Evolutionary conservation across 108 stramenopile genomes (phyloP).

Genomic region (Cyclotella distinguenda): DNA sequence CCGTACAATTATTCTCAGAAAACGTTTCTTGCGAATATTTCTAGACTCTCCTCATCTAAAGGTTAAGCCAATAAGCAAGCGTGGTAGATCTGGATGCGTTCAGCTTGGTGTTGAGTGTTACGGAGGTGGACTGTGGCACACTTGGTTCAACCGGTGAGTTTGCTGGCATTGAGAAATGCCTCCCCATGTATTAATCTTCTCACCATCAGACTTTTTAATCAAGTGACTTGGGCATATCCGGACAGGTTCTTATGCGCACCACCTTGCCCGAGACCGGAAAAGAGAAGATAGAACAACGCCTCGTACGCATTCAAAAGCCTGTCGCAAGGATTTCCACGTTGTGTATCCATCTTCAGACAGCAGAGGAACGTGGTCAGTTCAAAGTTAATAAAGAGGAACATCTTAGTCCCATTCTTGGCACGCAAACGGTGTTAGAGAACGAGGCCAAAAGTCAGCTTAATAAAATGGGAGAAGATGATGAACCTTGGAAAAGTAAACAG

Average conservation of each 20-base stretch:
- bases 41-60: slow-evolving; percentile 91
- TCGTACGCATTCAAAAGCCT: slow-evolving; percentile 74
- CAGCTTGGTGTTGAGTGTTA: slow-evolving; percentile 80
- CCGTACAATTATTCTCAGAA: not conserved
- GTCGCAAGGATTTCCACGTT: slow-evolving; percentile 88
- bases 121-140: slow-evolving; percentile 86
- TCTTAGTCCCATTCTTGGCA: slow-evolving; percentile 83
- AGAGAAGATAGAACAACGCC: slow-evolving; percentile 47
- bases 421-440: slow-evolving; percentile 53
- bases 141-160: slow-evolving; percentile 75
- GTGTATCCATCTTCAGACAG: slow-evolving; percentile 90
- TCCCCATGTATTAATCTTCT: too few relatives aligned
- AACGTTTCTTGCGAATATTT: not conserved
- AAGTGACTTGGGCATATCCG: slow-evolving; percentile 62
- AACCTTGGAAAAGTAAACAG: slow-evolving; percentile 69
- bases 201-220: too few relatives aligned
- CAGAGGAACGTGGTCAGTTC: slow-evolving; percentile 75
- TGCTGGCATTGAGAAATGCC: too few relatives aligned
- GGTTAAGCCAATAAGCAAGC: slow-evolving; percentile 81
- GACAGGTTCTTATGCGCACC: slow-evolving; percentile 62
- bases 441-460: slow-evolving; percentile 60
- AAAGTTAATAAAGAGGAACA: slow-evolving; percentile 90
- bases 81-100: slow-evolving; percentile 51
- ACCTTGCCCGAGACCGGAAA: slow-evolving; percentile 29
- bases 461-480: slow-evolving; percentile 22